Evolutionary conservation across 805 yeast species (phyloP), one percentile per base, ranked within the genome.

Genomic region (Yamadazyma scolyti): DNA sequence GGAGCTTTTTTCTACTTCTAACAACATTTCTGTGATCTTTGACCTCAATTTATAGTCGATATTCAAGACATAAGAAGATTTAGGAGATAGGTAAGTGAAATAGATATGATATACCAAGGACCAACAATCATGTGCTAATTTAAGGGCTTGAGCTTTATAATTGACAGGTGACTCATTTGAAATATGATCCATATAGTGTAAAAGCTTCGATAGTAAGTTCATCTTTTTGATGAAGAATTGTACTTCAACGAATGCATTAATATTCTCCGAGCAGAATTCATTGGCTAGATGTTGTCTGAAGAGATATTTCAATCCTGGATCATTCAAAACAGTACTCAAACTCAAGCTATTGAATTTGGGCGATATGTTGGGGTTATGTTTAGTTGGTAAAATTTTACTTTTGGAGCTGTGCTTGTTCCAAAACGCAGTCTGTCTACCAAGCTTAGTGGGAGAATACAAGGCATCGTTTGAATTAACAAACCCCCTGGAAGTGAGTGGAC

Each of bases 281-380:
- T 65, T 69, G 29, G 71, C 75, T 30, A 87, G 52, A 49, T 83
- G 87, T n/a, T 63, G 60, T 39, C 77, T 67, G 54, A 87, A 84
- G 7, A 85, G 54, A 33, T 74, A 76, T 32, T 82, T 65, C 61
- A 80, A 59, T 0, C 93, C 96, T 0, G 95, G 94, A 50, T 87
- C 95, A 7, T 58, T 55, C 7, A 87, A 48, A 4, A 81, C 64
- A 6, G 67, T 66, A 19, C 9, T 16, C n/a, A n/a, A n/a, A n/a
- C n/a, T n/a, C n/a, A n/a, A n/a, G n/a, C n/a, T n/a, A n/a, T n/a
- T n/a, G n/a, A n/a, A n/a, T n/a, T n/a, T n/a, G n/a, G n/a, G n/a
- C n/a, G n/a, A n/a, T n/a, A n/a, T n/a, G n/a, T n/a, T n/a, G n/a
- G n/a, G n/a, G n/a, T n/a, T n/a, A n/a, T n/a, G n/a, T n/a, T n/a